phyloP scores from a whole-genome alignment of 1,139 yeast species.

The Debaryomycetaceae sp. region DNA sequence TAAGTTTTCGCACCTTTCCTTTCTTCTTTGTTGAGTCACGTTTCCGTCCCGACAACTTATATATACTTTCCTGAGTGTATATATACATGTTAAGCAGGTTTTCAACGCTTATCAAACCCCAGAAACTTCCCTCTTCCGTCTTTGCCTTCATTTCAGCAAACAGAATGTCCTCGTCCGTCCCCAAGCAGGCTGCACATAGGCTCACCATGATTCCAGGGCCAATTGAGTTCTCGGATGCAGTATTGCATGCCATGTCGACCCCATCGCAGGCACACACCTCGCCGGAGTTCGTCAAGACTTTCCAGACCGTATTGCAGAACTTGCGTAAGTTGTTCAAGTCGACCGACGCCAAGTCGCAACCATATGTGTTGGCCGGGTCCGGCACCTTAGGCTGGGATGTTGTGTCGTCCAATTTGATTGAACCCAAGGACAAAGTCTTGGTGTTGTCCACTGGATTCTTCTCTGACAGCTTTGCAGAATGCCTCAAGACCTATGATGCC shows the following conservation, averaged over 20 bases:
- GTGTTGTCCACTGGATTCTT: conserved; percentile 92
- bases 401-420: conserved; percentile 71
- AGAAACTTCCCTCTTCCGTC: too few relatives aligned
- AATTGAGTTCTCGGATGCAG: conserved; percentile 80
- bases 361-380: conserved; percentile 80
- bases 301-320: conserved; percentile 63
- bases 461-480: conserved; percentile 81
- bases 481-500: conserved; percentile 69
- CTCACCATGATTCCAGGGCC: conserved; percentile 90
- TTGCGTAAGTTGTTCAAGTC: conserved; percentile 75
- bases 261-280: conserved; percentile 89
- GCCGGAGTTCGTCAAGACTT: conserved; percentile 76
- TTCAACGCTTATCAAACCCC: too few relatives aligned
- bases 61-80: too few relatives aligned
- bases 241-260: conserved; percentile 75
- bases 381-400: conserved; percentile 97
- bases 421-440: conserved; percentile 64
- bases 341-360: conserved; percentile 61
- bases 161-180: conserved; percentile 25
- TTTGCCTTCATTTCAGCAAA: too few relatives aligned
- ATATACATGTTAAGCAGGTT: too few relatives aligned
- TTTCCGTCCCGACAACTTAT: too few relatives aligned
- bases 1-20: too few relatives aligned
- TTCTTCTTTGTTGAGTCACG: too few relatives aligned
- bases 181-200: conserved; percentile 47